Base-by-base conservation (phyloP, 2,329 filamentous ascomycete species). In the Xylaria sp. region DNA sequence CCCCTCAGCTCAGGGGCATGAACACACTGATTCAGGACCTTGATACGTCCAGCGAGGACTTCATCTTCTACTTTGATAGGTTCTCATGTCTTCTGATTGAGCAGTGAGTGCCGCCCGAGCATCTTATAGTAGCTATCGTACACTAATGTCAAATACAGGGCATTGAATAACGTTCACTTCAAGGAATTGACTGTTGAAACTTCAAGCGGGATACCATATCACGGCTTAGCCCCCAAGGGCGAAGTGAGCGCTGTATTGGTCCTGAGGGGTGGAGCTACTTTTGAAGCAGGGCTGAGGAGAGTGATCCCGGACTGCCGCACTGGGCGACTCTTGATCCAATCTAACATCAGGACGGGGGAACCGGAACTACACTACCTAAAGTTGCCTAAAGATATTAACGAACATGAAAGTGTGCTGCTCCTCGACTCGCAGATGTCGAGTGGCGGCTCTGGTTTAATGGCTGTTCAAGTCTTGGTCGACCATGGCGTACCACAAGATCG, bases 21-120 rank as follows among this genome's bases (percentile, higher is more conserved):
- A 94, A 93, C 79, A 98, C 94, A 0, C 92, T 98, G 66, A 88
- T 99, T 50, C 91, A 97, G 77, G 88, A 96, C 75, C 91, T 92
- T 20, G 87, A 90, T 57, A 95, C 94, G 0, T 84, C 87, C 7
- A 88, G 93, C 51, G 95, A 97, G 78, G 94, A 98, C 75, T 98
- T 98, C 79, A 93, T 97, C 71, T 98, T 98, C 81, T 98, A 98
- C 81, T 98, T 98, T 80, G 94, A 99, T 81, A 89, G 96, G 46
- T 84, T 98, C 46, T 90, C 93, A 1, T 89, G 92, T n/a, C 84
- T 98, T 62, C 85, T 98, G 32, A 88, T 98, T 56, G 95, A 98
- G 80, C 84, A 90, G 88, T 91, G 81, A 70, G 86, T 81, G 15
- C 15, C 15, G 20, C 13, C 20, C 18, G 9, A 20, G 48, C 41